A percentile compares a stretch with the other conserved stretches of the same genome.
Evolutionary conservation across 116 monocot species (phyloP).

Genomic region (Cymodocea nodosa): DNA sequence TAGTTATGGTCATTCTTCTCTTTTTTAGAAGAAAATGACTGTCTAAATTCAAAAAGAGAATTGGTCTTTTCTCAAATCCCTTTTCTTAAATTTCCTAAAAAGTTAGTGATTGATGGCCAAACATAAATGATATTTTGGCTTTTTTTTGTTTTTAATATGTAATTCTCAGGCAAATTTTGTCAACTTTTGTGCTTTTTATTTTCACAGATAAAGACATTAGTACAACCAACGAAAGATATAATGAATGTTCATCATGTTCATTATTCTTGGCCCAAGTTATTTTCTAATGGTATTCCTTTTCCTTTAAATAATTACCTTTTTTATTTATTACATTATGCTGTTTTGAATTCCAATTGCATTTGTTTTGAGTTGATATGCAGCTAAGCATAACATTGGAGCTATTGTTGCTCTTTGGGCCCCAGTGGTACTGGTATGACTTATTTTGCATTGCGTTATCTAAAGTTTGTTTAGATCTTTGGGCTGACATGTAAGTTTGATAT

Average conservation of each 20-base stretch:
- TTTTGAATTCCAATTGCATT: background rate
- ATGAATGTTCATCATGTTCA: constrained; percentile 68
- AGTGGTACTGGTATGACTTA: constrained; percentile 60
- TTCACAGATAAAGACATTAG: constrained; percentile 75
- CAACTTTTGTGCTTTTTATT: background rate
- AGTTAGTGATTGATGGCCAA: no score
- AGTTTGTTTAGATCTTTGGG: background rate
- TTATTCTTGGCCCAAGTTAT: constrained; percentile 90
- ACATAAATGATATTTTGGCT: no score
- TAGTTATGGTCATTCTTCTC: no score
- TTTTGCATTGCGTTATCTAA: background rate
- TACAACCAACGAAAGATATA: constrained; percentile 95
- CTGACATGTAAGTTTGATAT: background rate
- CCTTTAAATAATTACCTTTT: background rate
- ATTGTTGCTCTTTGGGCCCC: constrained; percentile 82
- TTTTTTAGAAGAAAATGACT: no score
- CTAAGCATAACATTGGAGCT: constrained; percentile 61
- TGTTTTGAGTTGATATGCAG: constrained; percentile 28
- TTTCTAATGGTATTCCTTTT: constrained; percentile 63
- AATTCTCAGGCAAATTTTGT: background rate
- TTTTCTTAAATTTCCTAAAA: no score
- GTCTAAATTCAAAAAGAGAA: no score
- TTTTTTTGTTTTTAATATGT: no score
- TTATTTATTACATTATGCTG: background rate
- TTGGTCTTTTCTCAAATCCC: no score